Base-by-base conservation (phyloP, 768 basidiomycete genomes). In the Amanita pallidorosea region DNA sequence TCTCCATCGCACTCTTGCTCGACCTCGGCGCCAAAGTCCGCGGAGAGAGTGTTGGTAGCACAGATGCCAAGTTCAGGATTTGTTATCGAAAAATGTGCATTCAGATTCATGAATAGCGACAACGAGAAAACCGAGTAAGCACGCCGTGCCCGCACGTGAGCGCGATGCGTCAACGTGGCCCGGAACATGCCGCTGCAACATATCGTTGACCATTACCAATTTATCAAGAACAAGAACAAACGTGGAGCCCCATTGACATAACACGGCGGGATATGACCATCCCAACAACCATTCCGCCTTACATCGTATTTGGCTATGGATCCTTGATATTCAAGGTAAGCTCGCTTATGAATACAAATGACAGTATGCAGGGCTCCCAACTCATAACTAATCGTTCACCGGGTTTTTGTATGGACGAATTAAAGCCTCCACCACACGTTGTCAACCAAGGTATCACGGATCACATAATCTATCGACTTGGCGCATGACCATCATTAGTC, bases 301-400 rank as follows among this genome's bases (percentile, higher is more conserved):
- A 83, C 61, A 72, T 88, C 47, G 86, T 95, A 11, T 96, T 95
- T 57, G 91, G 91, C 27, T 96, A 96, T 57, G 92, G 92, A 9
- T 92, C 89, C 5, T 74, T 96, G 36, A 93, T 95, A 52, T 95
- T 87, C 76, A 94, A 91, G 77, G 91, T 84, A 60, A 29, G 54
- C 52, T 33, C 45, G 18, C 35, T 48, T 11, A 22, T 23, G 11
- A 34, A 37, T n/a, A 23, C 5, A 8, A 42, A 6, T 23, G 41
- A 23, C 22, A n/a, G n/a, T 25, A 13, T 18, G 7, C 41, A 42
- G 17, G 9, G 9, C 17, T 41, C 6, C 4, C 37, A n/a, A 9
- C 18, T 40, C 20, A n/a, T 40, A 40, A 40, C 37, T 18, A 40
- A 33, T 33, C 20, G 17, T 18, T 17, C 6, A 40, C 20, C 37